These are phyloP conservation scores for Candida patagonica DNA, from an alignment of 805 yeast genomes.

Conservation along the genomic window DNA sequence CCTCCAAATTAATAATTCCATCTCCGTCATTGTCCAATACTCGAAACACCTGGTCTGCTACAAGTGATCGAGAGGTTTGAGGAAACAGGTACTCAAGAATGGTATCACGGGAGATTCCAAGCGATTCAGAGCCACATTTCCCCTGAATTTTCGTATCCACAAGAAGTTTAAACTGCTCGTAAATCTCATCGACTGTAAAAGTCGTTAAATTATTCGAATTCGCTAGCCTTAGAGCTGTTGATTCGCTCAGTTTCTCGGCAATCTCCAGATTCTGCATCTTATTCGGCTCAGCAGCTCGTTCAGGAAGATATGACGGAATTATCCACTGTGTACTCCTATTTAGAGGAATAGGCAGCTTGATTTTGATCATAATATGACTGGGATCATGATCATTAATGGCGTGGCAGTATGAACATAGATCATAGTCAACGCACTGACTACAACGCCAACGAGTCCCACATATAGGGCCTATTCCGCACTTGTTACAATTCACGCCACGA, in stretches of 20 bases:
- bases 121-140: background rate
- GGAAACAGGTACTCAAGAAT: slow-evolving; percentile 1
- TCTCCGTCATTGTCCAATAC: slow-evolving; percentile 17
- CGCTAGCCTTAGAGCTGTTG: slow-evolving; percentile 6
- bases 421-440: slow-evolving; percentile 43
- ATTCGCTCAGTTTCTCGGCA: slow-evolving; percentile 3
- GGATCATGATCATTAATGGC: slow-evolving; percentile 23
- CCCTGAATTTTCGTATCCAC: slow-evolving; percentile 3
- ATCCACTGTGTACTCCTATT: slow-evolving; percentile 21
- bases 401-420: slow-evolving; percentile 41
- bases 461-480: slow-evolving; percentile 29
- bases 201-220: background rate
- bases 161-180: slow-evolving; percentile 6
- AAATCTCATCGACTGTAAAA: slow-evolving; percentile 2
- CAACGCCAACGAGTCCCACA: slow-evolving; percentile 43
- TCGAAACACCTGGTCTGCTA: slow-evolving; percentile 1
- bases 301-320: slow-evolving; percentile 12
- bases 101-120: slow-evolving; percentile 7
- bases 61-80: background rate
- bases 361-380: slow-evolving; percentile 20
- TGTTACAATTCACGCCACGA: slow-evolving; percentile 25
- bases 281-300: background rate
- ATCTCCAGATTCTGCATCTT: background rate
- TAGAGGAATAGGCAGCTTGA: slow-evolving; percentile 24
- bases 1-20: slow-evolving; percentile 18